Evolutionary conservation across 768 basidiomycete species (phyloP).

Genomic region (Macrocybe gigantea): DNA sequence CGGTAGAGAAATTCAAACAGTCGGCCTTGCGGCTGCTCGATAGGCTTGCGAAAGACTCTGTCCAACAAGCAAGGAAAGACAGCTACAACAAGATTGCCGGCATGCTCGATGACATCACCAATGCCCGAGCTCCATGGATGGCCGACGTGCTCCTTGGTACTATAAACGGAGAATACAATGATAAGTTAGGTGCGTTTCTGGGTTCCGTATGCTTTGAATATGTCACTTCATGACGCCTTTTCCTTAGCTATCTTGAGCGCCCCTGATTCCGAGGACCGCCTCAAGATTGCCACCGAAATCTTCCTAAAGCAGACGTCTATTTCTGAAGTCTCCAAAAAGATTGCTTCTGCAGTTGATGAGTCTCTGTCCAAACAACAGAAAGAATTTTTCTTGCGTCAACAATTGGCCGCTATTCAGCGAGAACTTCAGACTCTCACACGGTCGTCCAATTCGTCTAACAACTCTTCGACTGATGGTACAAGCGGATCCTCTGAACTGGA

Average conservation of each 20-base stretch:
- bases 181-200: conserved; percentile 58
- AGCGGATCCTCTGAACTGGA: conserved; percentile 50
- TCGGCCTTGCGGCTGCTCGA: conserved; percentile 64
- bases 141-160: conserved; percentile 69
- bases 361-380: conserved; percentile 86
- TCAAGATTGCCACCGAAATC: conserved; percentile 61
- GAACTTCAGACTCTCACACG: conserved; percentile 58
- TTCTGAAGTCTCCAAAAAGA: conserved; percentile 76
- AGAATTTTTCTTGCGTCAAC: conserved; percentile 80
- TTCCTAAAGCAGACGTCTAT: conserved; percentile 75
- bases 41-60: conserved; percentile 46
- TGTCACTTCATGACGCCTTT: background rate
- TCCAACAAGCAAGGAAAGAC: conserved; percentile 51
- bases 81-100: conserved; percentile 62
- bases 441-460: conserved; percentile 8
- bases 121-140: conserved; percentile 63
- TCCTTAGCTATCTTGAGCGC: conserved; percentile 56
- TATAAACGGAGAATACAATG: conserved; percentile 60
- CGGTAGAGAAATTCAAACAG: conserved; percentile 62
- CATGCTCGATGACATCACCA: conserved; percentile 69
- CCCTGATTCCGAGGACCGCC: conserved; percentile 52
- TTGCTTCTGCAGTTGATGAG: conserved; percentile 75
- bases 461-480: conserved; percentile 13
- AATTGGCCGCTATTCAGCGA: conserved; percentile 73
- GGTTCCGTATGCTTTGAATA: background rate